Conservation (phyloP, 2,329 filamentous ascomycete genomes). For the Hymenoscyphus fructigenus region DNA sequence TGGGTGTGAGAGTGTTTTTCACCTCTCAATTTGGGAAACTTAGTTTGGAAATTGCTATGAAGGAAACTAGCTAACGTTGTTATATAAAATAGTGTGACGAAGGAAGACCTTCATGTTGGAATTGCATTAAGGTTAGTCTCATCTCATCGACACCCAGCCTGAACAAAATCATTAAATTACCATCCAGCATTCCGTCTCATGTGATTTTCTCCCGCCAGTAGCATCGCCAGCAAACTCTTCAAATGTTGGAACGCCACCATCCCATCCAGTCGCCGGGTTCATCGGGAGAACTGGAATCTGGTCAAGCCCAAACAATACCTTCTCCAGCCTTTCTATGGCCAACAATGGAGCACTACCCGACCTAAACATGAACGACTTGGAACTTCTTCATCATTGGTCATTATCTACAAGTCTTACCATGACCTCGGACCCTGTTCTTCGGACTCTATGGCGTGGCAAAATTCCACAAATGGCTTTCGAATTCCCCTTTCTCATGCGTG, state of each 20-base stretch:
- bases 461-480: conserved; percentile 45
- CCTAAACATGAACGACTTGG: conserved; percentile 36
- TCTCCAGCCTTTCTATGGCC: neutral
- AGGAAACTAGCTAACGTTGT: neutral
- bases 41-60: neutral
- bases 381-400: conserved; percentile 25
- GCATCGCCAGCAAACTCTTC: conserved; percentile 4
- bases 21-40: neutral
- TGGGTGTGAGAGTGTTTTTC: too few species aligned
- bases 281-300: conserved; percentile 7
- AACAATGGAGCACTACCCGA: conserved; percentile 15
- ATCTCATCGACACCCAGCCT: neutral
- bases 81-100: conserved; percentile 40
- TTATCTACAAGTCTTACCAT: conserved; percentile 46
- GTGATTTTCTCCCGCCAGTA: conserved; percentile 33
- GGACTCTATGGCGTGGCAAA: conserved; percentile 39
- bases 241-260: conserved; percentile 1
- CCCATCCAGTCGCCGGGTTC: conserved; percentile 4
- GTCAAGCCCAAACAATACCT: conserved; percentile 2
- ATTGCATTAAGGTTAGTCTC: conserved; percentile 33
- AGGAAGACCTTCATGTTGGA: conserved; percentile 39
- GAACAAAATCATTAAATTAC: neutral
- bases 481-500: conserved; percentile 48
- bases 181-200: conserved; percentile 38
- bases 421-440: conserved; percentile 41